phyloP scores from a whole-genome alignment of 164 flowering plant species.

The Cinnamomum chago region DNA sequence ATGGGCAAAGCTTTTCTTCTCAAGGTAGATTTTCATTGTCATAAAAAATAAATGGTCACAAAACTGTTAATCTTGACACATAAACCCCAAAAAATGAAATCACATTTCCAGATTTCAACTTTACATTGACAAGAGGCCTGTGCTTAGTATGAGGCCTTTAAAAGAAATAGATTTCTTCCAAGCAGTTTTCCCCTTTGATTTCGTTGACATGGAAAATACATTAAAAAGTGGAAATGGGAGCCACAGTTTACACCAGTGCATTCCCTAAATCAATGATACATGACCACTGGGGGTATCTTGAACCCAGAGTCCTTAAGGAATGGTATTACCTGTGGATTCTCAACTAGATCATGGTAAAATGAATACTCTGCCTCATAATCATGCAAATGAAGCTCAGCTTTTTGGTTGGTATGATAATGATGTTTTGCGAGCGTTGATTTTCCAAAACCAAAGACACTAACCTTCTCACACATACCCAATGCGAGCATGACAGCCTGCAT shows the following conservation, averaged over 20 bases:
- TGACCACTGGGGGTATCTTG: constrained; percentile 65
- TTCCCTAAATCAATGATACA: constrained; percentile 45
- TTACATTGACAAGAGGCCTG: constrained; percentile 6
- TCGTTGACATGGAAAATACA: constrained; percentile 2
- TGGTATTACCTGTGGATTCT: constrained; percentile 57
- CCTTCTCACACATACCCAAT: constrained; percentile 78
- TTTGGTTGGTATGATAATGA: constrained; percentile 93
- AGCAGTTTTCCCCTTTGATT: background rate
- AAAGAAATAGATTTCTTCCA: background rate
- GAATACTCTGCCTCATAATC: constrained; percentile 90
- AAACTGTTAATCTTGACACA: background rate
- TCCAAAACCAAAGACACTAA: constrained; percentile 90
- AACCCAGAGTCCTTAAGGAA: constrained; percentile 55
- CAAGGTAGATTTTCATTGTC: background rate
- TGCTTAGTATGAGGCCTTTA: constrained; percentile 8
- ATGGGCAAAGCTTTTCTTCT: background rate
- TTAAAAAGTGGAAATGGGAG: constrained; percentile 4
- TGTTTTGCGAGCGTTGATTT: constrained; percentile 68
- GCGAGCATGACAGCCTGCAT: constrained; percentile 97
- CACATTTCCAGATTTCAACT: constrained; percentile 7
- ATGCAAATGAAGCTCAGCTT: constrained; percentile 75
- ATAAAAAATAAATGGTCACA: background rate
- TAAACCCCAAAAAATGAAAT: background rate
- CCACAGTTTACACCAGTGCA: background rate
- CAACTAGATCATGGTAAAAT: constrained; percentile 59